A percentile compares a stretch with the other conserved stretches of the same genome.
Conservation (phyloP, 202 grass and related monocot genomes). For the Panicum hallii region DNA sequence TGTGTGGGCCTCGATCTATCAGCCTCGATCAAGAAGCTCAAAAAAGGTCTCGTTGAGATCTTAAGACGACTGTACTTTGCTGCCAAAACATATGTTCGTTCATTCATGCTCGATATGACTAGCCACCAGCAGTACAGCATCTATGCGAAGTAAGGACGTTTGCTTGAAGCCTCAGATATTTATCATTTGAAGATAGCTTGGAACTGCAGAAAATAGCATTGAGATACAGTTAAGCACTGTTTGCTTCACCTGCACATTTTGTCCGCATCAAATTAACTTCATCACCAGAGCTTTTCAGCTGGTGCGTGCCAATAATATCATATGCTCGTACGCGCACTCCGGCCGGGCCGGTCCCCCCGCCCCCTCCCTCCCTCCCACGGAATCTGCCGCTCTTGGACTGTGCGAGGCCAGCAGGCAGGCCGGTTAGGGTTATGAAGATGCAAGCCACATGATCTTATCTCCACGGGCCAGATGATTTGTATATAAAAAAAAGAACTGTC, state of each 20-base stretch:
- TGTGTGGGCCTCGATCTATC: not conserved
- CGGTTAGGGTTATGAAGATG: conserved; percentile 54
- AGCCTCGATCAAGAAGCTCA: conserved; percentile 16
- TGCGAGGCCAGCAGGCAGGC: not conserved
- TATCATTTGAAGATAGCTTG: conserved; percentile 7
- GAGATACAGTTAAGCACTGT: conserved; percentile 37
- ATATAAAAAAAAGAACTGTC: conserved; percentile 8
- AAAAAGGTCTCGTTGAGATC: conserved; percentile 28
- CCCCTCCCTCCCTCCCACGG: conserved; percentile 57
- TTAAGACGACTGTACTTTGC: conserved; percentile 22
- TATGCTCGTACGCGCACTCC: conserved; percentile 40
- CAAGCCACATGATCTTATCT: conserved; percentile 51
- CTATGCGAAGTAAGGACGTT: not conserved
- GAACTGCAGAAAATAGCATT: conserved; percentile 28
- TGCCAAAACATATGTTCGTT: not conserved
- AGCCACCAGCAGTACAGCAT: not conserved
- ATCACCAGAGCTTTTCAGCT: conserved; percentile 29
- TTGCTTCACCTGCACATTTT: conserved; percentile 37
- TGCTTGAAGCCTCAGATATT: not conserved
- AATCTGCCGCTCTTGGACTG: conserved; percentile 47
- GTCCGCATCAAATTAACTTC: conserved; percentile 45
- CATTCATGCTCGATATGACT: not conserved
- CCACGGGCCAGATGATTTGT: conserved; percentile 12
- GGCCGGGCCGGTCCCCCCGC: conserved; percentile 50
- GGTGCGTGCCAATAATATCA: conserved; percentile 31